Evolutionary conservation across 805 yeast species (phyloP).

Genomic region (Cyberlindnera americana): DNA sequence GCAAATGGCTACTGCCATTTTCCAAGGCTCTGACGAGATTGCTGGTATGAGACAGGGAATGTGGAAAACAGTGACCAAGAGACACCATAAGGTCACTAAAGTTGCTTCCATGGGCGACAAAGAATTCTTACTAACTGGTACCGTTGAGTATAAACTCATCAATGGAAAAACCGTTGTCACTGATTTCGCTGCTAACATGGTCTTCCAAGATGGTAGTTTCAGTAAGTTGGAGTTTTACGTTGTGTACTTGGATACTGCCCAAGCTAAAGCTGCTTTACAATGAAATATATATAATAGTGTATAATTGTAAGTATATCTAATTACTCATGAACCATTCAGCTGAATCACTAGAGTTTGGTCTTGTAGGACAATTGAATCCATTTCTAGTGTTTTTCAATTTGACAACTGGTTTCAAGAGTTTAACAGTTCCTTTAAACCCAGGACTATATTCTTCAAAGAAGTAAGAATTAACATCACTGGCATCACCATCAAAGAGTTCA

Average conservation of each 20-base stretch:
- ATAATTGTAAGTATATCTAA: no score
- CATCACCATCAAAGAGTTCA: conserved; percentile 8
- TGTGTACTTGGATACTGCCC: conserved; percentile 2
- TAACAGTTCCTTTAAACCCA: conserved; percentile 3
- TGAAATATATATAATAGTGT: no score
- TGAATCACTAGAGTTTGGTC: conserved; percentile 3
- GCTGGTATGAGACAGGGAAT: background rate
- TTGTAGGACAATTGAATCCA: conserved; percentile 5
- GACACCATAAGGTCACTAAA: conserved; percentile 1
- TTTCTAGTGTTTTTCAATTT: conserved; percentile 5
- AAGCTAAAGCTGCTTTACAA: background rate
- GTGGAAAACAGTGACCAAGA: conserved; percentile 2
- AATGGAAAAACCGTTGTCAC: background rate
- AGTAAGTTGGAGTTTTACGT: background rate
- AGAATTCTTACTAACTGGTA: conserved; percentile 1
- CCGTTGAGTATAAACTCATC: background rate
- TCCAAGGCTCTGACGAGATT: background rate
- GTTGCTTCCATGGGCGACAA: background rate
- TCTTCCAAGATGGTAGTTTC: background rate
- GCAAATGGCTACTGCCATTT: background rate
- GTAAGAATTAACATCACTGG: background rate
- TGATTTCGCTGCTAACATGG: conserved; percentile 2
- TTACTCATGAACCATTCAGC: conserved; percentile 2
- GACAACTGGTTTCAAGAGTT: conserved; percentile 7
- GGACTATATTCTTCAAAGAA: conserved; percentile 6